Conservation (phyloP, 805 yeast species). For the Pichia cephalocereana region DNA sequence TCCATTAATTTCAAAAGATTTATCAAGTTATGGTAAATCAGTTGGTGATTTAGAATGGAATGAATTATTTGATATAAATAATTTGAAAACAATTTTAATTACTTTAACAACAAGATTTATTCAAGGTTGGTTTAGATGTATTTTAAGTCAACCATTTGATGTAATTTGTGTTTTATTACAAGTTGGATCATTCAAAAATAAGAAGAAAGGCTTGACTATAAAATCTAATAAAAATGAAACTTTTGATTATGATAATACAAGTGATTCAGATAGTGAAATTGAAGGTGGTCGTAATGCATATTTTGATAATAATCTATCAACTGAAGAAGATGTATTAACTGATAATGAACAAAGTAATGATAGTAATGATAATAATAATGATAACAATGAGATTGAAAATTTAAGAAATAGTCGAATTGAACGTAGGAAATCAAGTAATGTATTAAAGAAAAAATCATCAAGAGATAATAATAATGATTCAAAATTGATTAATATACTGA, state of each 20-base stretch:
- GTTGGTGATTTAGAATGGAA: slow-evolving; percentile 46
- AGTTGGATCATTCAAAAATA: slow-evolving; percentile 52
- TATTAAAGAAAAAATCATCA: not conserved
- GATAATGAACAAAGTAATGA: too few species aligned
- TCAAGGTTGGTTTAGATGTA: slow-evolving; percentile 58
- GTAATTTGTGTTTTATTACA: slow-evolving; percentile 71
- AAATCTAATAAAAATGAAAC: not conserved
- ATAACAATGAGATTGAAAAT: not conserved
- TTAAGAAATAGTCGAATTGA: slow-evolving; percentile 24
- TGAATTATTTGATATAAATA: slow-evolving; percentile 54
- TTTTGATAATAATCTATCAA: slow-evolving; percentile 17
- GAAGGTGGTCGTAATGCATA: slow-evolving; percentile 12
- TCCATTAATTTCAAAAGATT: not conserved
- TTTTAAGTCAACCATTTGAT: slow-evolving; percentile 84
- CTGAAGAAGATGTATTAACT: not conserved
- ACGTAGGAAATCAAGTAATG: slow-evolving; percentile 12
- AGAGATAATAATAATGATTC: not conserved
- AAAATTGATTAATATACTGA: slow-evolving; percentile 1
- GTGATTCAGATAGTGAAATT: slow-evolving; percentile 12
- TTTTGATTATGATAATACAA: not conserved
- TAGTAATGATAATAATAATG: not conserved
- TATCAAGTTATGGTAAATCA: slow-evolving; percentile 5
- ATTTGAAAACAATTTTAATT: slow-evolving; percentile 46
- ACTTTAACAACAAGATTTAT: slow-evolving; percentile 53
- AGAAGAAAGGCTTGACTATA: not conserved